phyloP scores from a whole-genome alignment of 495 filamentous ascomycete genomes.

The Trichoderma gamsii region DNA sequence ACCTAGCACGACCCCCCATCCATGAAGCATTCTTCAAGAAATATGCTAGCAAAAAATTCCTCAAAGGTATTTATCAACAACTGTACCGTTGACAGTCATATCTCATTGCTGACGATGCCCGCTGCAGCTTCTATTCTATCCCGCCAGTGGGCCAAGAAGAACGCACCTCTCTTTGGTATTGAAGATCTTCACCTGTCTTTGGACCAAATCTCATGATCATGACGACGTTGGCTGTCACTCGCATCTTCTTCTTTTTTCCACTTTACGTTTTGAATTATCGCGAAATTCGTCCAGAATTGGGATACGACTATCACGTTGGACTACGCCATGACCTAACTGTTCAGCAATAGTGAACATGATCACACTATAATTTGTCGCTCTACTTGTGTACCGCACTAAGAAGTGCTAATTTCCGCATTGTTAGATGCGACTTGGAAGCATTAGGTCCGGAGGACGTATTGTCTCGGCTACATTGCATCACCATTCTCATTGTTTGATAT shows the following conservation, averaged over 20 bases:
- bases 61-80: conserved; percentile 64
- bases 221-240: neutral
- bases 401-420: neutral
- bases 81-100: conserved; percentile 19
- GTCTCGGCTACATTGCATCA: conserved; percentile 10
- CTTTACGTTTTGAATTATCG: neutral
- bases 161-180: conserved; percentile 44
- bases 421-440: conserved; percentile 7
- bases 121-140: conserved; percentile 78
- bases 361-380: conserved; percentile 1
- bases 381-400: neutral
- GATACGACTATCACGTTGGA: conserved; percentile 2
- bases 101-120: conserved; percentile 21
- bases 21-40: conserved; percentile 99
- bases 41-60: conserved; percentile 96
- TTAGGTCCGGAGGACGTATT: neutral
- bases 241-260: neutral
- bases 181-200: conserved; percentile 34
- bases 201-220: conserved; percentile 33
- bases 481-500: conserved; percentile 14
- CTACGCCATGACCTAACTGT: neutral
- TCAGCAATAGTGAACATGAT: neutral
- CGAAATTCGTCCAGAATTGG: neutral
- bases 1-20: conserved; percentile 76
- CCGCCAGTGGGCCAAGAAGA: conserved; percentile 86